These are phyloP conservation scores for Nakazawaea anatomiae DNA, from an alignment of 805 yeast species.

Conservation along the genomic window DNA sequence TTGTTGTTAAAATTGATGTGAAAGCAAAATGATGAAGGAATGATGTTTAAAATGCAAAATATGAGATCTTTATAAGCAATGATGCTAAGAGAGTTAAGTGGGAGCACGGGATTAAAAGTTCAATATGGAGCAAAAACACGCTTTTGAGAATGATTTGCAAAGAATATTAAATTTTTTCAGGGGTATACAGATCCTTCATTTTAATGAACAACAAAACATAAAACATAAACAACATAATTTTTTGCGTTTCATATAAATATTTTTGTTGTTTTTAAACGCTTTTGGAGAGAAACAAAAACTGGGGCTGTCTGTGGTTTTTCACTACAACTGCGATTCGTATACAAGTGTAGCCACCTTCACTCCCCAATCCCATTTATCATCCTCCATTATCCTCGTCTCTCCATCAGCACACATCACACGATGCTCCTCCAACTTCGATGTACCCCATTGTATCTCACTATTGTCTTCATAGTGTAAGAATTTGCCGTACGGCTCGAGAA, in stretches of 20 bases:
- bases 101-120: too few species aligned
- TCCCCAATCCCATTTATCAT: slow-evolving; percentile 10
- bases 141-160: not conserved
- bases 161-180: not conserved
- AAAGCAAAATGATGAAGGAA: too few species aligned
- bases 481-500: slow-evolving; percentile 5
- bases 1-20: too few species aligned
- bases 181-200: slow-evolving; percentile 1
- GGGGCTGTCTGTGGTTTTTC: not conserved
- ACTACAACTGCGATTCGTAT: slow-evolving; percentile 2
- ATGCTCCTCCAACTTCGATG: not conserved
- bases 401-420: slow-evolving; percentile 8
- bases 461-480: slow-evolving; percentile 3
- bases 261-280: too few species aligned
- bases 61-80: too few species aligned
- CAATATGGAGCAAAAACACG: not conserved
- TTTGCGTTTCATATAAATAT: not conserved
- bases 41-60: too few species aligned
- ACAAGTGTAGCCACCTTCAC: slow-evolving; percentile 7
- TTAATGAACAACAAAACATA: not conserved
- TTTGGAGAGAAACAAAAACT: not conserved
- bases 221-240: not conserved
- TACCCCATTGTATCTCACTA: slow-evolving; percentile 8
- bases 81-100: too few species aligned
- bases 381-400: slow-evolving; percentile 1